Evolutionary conservation across 2,329 filamentous ascomycete species (phyloP).

Genomic region (Fusarium avenaceum): DNA sequence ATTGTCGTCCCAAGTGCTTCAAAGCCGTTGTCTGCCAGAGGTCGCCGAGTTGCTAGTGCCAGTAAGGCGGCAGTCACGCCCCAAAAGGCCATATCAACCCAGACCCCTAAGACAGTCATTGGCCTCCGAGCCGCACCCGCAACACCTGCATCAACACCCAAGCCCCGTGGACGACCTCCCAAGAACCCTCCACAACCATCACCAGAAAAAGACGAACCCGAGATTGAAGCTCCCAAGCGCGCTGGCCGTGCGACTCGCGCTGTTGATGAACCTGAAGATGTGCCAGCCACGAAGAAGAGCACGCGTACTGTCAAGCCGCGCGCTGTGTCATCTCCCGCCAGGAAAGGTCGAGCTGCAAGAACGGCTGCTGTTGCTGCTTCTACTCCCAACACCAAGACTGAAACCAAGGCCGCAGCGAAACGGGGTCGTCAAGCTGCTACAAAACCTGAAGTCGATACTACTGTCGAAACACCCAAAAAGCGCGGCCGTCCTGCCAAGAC

Average conservation of each 20-base stretch:
- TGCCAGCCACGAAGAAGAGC: slow-evolving; percentile 17
- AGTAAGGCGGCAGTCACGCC: slow-evolving; percentile 30
- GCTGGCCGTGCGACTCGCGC: slow-evolving; percentile 3
- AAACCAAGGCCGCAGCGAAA: slow-evolving; percentile 16
- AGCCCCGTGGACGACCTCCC: slow-evolving; percentile 43
- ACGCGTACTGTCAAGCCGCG: slow-evolving; percentile 28
- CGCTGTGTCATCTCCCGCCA: slow-evolving; percentile 39
- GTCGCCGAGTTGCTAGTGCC: slow-evolving; percentile 31
- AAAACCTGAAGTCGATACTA: slow-evolving; percentile 5
- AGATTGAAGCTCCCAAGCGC: slow-evolving; percentile 11
- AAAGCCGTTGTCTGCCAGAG: slow-evolving; percentile 26
- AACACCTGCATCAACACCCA: slow-evolving; percentile 37
- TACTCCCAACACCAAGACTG: slow-evolving; percentile 13
- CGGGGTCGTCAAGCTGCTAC: slow-evolving; percentile 29
- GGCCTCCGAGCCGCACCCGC: slow-evolving; percentile 14
- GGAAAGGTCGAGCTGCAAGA: slow-evolving; percentile 37
- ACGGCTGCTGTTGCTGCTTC: slow-evolving; percentile 14
- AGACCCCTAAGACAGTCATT: slow-evolving; percentile 29
- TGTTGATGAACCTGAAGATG: slow-evolving; percentile 1
- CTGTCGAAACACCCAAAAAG: slow-evolving; percentile 30
- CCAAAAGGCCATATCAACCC: slow-evolving; percentile 7
- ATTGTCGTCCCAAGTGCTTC: slow-evolving; percentile 12
- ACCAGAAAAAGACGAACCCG: slow-evolving; percentile 9
- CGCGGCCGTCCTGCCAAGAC: slow-evolving; percentile 43
- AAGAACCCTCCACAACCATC: slow-evolving; percentile 32